A percentile compares a stretch with the other conserved stretches of the same genome.
These are phyloP conservation scores for Guyanaporus albipodus DNA, from an alignment of 768 basidiomycete species.

Conservation along the genomic window DNA sequence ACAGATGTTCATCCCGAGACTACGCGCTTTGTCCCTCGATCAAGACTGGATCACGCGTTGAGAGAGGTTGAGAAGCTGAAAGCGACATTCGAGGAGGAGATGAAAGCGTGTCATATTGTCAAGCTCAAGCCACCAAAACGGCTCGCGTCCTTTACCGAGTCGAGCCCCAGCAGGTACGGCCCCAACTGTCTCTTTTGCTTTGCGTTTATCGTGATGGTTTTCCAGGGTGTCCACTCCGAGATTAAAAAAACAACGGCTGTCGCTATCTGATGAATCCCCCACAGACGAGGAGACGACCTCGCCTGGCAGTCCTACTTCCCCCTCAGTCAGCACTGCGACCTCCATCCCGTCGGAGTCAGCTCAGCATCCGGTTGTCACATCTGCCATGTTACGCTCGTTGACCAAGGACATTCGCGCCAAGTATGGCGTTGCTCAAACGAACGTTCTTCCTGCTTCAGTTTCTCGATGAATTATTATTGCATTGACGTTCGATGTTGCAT, in stretches of 20 bases:
- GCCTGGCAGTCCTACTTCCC: constrained; percentile 26
- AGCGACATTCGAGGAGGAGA: constrained; percentile 33
- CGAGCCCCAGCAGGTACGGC: constrained; percentile 38
- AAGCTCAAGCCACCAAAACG: constrained; percentile 46
- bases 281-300: constrained; percentile 31
- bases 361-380: constrained; percentile 42
- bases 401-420: constrained; percentile 30
- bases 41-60: constrained; percentile 24
- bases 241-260: constrained; percentile 44
- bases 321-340: constrained; percentile 46
- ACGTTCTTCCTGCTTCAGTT: constrained; percentile 2
- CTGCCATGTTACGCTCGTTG: constrained; percentile 56
- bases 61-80: constrained; percentile 33
- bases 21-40: constrained; percentile 12
- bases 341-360: constrained; percentile 36
- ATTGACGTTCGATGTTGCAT: constrained; percentile 1
- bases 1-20: constrained; percentile 9
- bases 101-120: constrained; percentile 38
- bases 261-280: constrained; percentile 31
- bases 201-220: constrained; percentile 4
- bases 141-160: constrained; percentile 40
- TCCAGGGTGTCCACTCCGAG: constrained; percentile 22
- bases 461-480: constrained; percentile 6
- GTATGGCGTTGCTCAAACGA: constrained; percentile 20
- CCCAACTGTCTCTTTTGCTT: not conserved